Evolutionary conservation across 2,329 filamentous ascomycete genomes (phyloP), one percentile per base, ranked within the genome.

Genomic region (Plectosphaerella sp.): DNA sequence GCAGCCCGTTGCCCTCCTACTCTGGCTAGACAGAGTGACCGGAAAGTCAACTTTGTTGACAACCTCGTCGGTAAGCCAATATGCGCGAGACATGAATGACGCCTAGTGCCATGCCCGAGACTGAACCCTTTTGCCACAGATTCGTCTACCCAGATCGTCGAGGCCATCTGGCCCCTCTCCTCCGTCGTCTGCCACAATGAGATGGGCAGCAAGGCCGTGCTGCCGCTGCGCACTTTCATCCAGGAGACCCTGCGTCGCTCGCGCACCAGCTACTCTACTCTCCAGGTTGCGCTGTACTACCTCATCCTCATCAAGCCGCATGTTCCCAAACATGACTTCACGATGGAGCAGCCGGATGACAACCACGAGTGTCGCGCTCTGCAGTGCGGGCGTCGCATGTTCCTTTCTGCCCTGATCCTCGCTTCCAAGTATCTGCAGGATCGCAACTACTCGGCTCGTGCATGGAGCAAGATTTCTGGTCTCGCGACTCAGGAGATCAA

Each of bases 391-490:
- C 88, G 94, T 56, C 91, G 94, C 64, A 97, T 97, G 93, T 97
- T 99, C 67, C 80, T 99, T 50, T 87, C 94, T 11, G 92, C 93
- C 47, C 79, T 99, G 55, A 97, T 99, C 59, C 79, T 99, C 52
- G 94, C 94, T 2, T 97, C 94, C 36, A 99, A 99, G 75, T 99
- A 97, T 67, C 77, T 99, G 46, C 94, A 99, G 71, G 94, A 99
- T 68, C 87, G 93, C 61, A 99, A 97, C 73, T 99, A 96, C 72
- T 97, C 94, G 14, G 91, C 94, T 47, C 87, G 93, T 52, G 94
- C 94, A 42, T 99, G 94, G 94, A 97, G 93, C 71, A 97, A 96
- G 77, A 99, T 99, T 61, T 97, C 94, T 16, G 94, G 94, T n/a
- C 78, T 99, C 52, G 91, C 89, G 67, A 92, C 91, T 4, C 77